A percentile compares a stretch with the other conserved stretches of the same genome.
Conservation (phyloP, 1,139 yeast genomes). For the Candida albicans region DNA sequence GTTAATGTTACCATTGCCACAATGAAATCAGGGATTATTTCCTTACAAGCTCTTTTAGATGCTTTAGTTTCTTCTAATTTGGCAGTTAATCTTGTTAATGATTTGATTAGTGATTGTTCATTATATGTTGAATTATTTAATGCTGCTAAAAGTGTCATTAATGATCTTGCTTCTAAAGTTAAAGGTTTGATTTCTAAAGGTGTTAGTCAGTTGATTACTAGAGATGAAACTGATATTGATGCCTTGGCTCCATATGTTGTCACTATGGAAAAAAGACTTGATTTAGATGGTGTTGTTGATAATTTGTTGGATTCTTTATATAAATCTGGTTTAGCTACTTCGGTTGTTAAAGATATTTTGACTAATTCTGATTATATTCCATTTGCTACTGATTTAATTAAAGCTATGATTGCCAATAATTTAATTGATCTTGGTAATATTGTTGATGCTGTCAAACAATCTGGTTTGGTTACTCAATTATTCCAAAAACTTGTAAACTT, state of each 20-base stretch:
- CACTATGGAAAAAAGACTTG: constrained; percentile 23
- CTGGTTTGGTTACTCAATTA: constrained; percentile 39
- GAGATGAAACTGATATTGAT: constrained; percentile 16
- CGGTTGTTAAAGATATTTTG: constrained; percentile 41
- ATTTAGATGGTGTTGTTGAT: constrained; percentile 31
- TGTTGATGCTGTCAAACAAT: constrained; percentile 34
- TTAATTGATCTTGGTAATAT: constrained; percentile 31
- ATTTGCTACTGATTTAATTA: constrained; percentile 37
- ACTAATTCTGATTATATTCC: constrained; percentile 41
- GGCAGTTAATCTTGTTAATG: constrained; percentile 36
- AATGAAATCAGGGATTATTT: constrained; percentile 33
- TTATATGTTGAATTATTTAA: constrained; percentile 40
- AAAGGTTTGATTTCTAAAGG: constrained; percentile 26
- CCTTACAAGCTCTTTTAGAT: constrained; percentile 34
- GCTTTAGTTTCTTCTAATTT: constrained; percentile 44
- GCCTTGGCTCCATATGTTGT: constrained; percentile 10
- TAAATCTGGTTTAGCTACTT: constrained; percentile 43
- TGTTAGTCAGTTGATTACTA: constrained; percentile 16
- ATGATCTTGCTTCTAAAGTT: constrained; percentile 31
- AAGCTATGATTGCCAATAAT: constrained; percentile 29
- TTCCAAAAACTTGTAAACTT: constrained; percentile 36
- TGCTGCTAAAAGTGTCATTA: constrained; percentile 30
- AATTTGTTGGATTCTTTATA: constrained; percentile 44
- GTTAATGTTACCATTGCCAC: constrained; percentile 33
- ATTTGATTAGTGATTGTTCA: constrained; percentile 42